Evolutionary conservation across 2,329 filamentous ascomycete genomes (phyloP), one percentile per base, ranked within the genome.

Genomic region (Neoascochyta sp.): DNA sequence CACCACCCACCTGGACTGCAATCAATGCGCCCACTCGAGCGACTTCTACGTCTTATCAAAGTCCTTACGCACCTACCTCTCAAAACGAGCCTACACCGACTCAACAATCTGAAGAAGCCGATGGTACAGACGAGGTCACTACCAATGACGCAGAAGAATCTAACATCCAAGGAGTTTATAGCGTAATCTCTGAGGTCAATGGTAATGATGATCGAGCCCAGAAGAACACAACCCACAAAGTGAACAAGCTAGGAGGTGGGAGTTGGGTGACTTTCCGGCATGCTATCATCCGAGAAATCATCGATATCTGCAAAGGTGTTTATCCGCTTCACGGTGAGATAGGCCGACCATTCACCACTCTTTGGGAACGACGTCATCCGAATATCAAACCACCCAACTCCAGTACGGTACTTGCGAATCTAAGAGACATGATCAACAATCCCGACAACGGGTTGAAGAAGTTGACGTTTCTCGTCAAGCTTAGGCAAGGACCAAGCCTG

Each of bases 311-410:
- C 32, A 66, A 67, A 24, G 78, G 78, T 6, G 69, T 73, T 3
- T 78, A 73, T 30, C 74, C 76, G 3, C 66, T 71, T 20, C 68
- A 73, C 14, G 63, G 63, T 24, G 74, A 78, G 41, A 64, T 80
- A n/a, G 69, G 66, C 54, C 65, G 69, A 40, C 70, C 76, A 7
- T 78, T 77, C 41, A 59, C 65, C 9, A 68, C 68, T 3, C 58
- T 68, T 10, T 81, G 76, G 75, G 60, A 68, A 64, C 49, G 64
- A 36, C 67, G 66, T 9, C 39, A 51, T 17, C 39, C 41, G 7
- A 47, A 64, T 13, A 27, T 64, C 22, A 63, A 64, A 33, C 65
- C 51, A 27, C 75, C 76, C 0, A 73, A 78, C 40, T 61, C 67
- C 19, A 65, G 69, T 20, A 78, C 76, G 2, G 54, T 80, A 16